Percentiles rank a stretch among this genome's conserved stretches.
Conservation (phyloP, 2,329 filamentous ascomycete species). For the Xylaria hypoxylon region DNA sequence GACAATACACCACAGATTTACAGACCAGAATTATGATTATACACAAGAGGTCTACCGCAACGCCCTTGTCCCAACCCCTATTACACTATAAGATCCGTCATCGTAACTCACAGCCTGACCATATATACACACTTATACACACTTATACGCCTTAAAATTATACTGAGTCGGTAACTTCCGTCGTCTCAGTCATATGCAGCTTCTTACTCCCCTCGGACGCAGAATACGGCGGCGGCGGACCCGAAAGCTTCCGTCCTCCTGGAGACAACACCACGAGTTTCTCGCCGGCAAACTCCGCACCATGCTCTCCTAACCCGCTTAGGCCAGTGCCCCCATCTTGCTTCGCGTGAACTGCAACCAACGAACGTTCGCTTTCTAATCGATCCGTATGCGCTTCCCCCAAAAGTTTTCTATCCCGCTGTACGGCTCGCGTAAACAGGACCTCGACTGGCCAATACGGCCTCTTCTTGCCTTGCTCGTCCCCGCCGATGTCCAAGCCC, state of each 20-base stretch:
- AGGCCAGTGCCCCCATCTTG: neutral
- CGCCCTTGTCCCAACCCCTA: no score
- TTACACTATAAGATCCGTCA: no score
- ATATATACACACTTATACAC: neutral
- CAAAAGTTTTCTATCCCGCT: constrained; percentile 16
- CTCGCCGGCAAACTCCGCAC: neutral
- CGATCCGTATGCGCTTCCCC: constrained; percentile 25
- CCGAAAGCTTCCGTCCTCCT: constrained; percentile 6
- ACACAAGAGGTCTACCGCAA: no score
- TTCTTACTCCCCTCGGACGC: constrained; percentile 9
- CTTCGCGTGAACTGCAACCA: constrained; percentile 13
- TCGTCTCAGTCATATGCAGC: neutral
- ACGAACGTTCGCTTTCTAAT: constrained; percentile 10
- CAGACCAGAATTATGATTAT: no score
- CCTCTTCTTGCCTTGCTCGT: neutral
- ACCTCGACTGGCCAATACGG: constrained; percentile 20
- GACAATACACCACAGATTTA: no score
- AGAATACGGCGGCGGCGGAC: constrained; percentile 19
- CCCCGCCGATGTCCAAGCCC: neutral
- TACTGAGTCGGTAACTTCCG: neutral
- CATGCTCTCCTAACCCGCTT: neutral
- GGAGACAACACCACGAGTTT: neutral
- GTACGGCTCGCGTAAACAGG: constrained; percentile 10
- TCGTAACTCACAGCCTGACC: no score
- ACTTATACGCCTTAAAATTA: neutral